Base-by-base conservation (phyloP, 192 early-diverging fungal genomes). In the Rhizoclosmatium globosum region DNA sequence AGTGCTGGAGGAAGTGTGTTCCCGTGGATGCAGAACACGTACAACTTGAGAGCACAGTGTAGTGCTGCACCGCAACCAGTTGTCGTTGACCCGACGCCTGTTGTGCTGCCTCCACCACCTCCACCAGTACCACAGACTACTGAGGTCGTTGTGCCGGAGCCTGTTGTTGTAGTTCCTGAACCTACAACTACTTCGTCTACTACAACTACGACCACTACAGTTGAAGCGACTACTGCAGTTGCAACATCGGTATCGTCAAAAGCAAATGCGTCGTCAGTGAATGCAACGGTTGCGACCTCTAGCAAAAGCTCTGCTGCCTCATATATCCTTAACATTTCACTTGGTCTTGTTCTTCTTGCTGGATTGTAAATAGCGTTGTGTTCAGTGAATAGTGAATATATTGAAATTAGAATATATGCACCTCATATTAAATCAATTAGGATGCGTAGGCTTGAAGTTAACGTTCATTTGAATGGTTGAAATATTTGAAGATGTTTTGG, bases 21-120 rank as follows among this genome's bases (percentile, higher is more conserved):
- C 38, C 70, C 70, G 23, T 71, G 70, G 70, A 71, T 71, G 70
- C 70, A 71, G 38, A 50, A 46, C 43, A 57, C 70, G 50, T 44
- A 43, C 53, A 43, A 71, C 53, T 57, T 71, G 47, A 50, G 70
- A 58, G 47, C 70, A 2, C 70, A 39, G 15, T 71, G 70, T 57
- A 50, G 15, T 2, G 53, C 70, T 58, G 6, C 23, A 19, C 56
- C 70, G 13, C 70, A 46, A 7, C 70, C 47, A n/a, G 23, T 42
- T 15, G n/a, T 42, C 15, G 17, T 65, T 42, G 68, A 15, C 11
- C n/a, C 68, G 19, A 19, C 39, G 43, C 68, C 68, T 47, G 42
- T 48, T 39, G 9, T 15, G 2, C 47, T 17, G 13, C 48, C 70
- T 23, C 42, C 70, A 2, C 38, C 21, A 71, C 31, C 70, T 19